A percentile compares a stretch with the other conserved stretches of the same genome.
These are phyloP conservation scores for Garcia nutans DNA, from an alignment of 345 rosid genomes.

Conservation along the genomic window DNA sequence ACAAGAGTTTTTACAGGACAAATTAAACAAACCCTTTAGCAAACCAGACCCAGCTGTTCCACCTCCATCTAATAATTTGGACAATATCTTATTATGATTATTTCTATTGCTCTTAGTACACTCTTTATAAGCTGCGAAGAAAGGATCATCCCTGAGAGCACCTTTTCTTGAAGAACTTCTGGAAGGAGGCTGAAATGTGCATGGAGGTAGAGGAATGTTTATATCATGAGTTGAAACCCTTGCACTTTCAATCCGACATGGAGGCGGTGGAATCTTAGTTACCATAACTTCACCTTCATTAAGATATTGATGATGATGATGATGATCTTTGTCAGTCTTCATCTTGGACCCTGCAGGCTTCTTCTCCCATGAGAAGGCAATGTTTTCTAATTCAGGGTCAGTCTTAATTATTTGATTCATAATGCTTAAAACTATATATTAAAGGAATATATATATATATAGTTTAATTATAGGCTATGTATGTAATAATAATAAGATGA, in stretches of 20 bases:
- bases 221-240: conserved; percentile 18
- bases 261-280: conserved; percentile 42
- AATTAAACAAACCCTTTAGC: conserved; percentile 18
- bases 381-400: conserved; percentile 11
- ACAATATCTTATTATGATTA: neutral
- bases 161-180: conserved; percentile 36
- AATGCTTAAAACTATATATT: neutral
- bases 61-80: neutral
- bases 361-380: conserved; percentile 50
- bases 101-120: conserved; percentile 33
- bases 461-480: neutral
- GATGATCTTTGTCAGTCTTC: conserved; percentile 14
- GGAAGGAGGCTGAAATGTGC: conserved; percentile 36
- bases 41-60: conserved; percentile 13
- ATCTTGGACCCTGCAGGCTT: conserved; percentile 38
- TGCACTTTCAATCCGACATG: conserved; percentile 21
- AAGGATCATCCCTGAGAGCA: conserved; percentile 41
- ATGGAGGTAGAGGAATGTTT: conserved; percentile 43
- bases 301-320: neutral
- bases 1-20: conserved; percentile 46
- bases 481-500: neutral
- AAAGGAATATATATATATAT: too few relatives aligned
- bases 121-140: conserved; percentile 48
- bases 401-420: conserved; percentile 24
- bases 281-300: neutral